Evolutionary conservation across 768 basidiomycete genomes (phyloP).

Genomic region (Sporobolomyces pararoseus): DNA sequence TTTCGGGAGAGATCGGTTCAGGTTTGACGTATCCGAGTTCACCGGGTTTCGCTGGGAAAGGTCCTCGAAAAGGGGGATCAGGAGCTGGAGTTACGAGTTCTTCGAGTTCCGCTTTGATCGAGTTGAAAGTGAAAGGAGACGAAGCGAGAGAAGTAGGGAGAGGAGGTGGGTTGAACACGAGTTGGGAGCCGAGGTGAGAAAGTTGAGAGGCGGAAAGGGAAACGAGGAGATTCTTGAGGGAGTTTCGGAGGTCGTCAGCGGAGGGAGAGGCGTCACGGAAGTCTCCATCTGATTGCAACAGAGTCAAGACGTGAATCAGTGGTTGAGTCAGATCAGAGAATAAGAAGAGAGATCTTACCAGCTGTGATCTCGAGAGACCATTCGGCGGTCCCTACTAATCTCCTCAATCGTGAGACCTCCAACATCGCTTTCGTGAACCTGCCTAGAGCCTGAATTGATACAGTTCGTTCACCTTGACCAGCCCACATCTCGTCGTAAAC

Average conservation of each 20-base stretch:
- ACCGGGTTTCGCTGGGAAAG: background rate
- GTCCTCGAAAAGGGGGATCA: background rate
- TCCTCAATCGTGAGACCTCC: too few relatives aligned
- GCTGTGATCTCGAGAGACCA: slow-evolving; percentile 3
- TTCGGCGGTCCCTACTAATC: background rate
- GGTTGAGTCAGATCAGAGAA: background rate
- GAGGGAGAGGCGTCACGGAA: background rate
- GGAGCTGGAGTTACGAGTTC: background rate
- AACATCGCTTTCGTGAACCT: slow-evolving; percentile 2
- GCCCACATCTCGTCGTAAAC: background rate
- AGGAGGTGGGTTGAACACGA: slow-evolving; percentile 6
- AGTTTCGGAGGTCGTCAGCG: background rate
- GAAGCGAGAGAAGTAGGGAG: background rate
- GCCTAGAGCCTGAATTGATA: slow-evolving; percentile 13
- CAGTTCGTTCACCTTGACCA: background rate
- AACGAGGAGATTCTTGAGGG: slow-evolving; percentile 10
- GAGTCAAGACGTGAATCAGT: background rate
- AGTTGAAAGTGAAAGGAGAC: background rate
- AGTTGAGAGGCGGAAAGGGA: slow-evolving; percentile 29
- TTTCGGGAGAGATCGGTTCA: background rate
- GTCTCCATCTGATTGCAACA: background rate
- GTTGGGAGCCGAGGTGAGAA: slow-evolving; percentile 17
- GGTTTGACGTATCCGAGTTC: background rate
- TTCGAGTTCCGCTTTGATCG: slow-evolving; percentile 5
- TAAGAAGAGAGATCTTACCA: background rate